These are phyloP conservation scores for Claviceps africana DNA, from an alignment of 2,329 filamentous ascomycete species.

Conservation along the genomic window DNA sequence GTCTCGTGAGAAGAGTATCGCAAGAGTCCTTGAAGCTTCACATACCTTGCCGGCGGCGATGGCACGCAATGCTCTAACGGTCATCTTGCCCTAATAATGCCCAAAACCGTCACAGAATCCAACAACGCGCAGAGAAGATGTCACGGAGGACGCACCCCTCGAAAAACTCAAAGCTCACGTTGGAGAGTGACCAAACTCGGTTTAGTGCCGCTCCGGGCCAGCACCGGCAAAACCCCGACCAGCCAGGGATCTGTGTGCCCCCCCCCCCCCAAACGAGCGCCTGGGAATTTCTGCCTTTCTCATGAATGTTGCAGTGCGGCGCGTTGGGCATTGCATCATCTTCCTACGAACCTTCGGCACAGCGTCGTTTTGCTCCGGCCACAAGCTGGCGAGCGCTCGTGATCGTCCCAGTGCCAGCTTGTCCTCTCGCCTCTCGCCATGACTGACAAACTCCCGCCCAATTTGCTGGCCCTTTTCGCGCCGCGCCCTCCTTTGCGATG, in stretches of 20 bases:
- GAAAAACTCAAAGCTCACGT: constrained; percentile 6
- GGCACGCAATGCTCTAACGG: constrained; percentile 38
- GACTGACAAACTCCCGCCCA: constrained; percentile 93
- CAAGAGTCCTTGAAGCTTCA: background rate
- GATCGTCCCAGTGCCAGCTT: background rate
- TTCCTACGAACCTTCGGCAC: background rate
- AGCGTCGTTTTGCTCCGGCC: background rate
- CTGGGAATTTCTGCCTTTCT: constrained; percentile 10
- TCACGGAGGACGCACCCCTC: background rate
- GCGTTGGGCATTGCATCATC: constrained; percentile 6
- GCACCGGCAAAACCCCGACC: constrained; percentile 10
- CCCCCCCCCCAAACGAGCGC: constrained; percentile 1
- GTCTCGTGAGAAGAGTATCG: background rate
- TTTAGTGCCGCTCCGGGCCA: constrained; percentile 13
- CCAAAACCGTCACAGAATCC: constrained; percentile 14
- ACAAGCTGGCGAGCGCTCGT: background rate
- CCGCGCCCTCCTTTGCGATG: constrained; percentile 85
- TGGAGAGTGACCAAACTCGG: constrained; percentile 9
- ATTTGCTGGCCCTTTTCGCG: constrained; percentile 86
- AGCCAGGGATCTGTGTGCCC: background rate
- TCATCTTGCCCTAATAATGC: constrained; percentile 32
- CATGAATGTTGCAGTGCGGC: constrained; percentile 3
- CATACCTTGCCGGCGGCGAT: constrained; percentile 40
- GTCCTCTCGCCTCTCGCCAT: constrained; percentile 32
- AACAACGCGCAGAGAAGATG: constrained; percentile 10